Conservation (phyloP, 2,329 filamentous ascomycete species). For the Triangularia verruculosa region DNA sequence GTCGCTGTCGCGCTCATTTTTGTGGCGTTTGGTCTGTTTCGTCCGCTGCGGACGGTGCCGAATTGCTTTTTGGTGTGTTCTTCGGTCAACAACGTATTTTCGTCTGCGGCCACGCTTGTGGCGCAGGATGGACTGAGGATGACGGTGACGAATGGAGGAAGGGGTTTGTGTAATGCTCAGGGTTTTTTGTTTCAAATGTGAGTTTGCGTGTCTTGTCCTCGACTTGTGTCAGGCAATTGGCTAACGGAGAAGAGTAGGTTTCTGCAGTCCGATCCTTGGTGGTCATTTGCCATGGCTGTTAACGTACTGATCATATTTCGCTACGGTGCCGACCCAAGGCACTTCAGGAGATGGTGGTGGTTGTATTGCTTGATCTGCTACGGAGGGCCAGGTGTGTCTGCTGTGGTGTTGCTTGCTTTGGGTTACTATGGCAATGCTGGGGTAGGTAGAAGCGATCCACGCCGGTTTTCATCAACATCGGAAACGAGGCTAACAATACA, state of each 20-base stretch:
- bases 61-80: constrained; percentile 3
- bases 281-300: constrained; percentile 22
- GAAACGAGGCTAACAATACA: neutral
- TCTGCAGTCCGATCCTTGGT: constrained; percentile 21
- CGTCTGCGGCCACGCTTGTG: neutral
- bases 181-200: constrained; percentile 33
- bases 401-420: constrained; percentile 12
- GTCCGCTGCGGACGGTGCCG: neutral
- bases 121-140: neutral
- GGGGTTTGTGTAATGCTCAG: neutral
- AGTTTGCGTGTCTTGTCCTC: constrained; percentile 34
- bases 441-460: constrained; percentile 3
- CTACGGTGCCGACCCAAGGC: constrained; percentile 7
- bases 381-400: constrained; percentile 14
- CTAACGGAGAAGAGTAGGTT: no score
- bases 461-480: no score
- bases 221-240: no score
- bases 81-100: neutral
- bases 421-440: constrained; percentile 16
- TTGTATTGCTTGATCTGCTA: constrained; percentile 20
- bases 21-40: neutral
- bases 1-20: neutral
- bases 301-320: constrained; percentile 18
- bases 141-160: neutral
- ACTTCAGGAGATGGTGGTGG: constrained; percentile 18